Base-by-base conservation (phyloP, 768 basidiomycete species). In the Lentinula lateritia region DNA sequence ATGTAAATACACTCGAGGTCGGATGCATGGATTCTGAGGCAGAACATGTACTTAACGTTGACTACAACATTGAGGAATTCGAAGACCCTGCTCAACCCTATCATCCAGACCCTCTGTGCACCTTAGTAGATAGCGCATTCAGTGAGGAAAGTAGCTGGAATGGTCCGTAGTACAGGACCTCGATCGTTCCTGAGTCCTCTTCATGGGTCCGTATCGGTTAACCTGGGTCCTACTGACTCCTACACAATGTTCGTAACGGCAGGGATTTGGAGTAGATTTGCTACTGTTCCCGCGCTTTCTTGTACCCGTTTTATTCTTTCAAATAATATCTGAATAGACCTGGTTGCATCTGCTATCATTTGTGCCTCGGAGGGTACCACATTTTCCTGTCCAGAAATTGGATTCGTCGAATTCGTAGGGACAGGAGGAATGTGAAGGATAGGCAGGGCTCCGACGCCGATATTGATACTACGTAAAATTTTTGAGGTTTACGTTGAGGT, bases 251-350 rank as follows among this genome's bases (percentile, higher is more conserved):
- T 39, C 9, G 20, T 56, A 56, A 8, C 32, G 10, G 55, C 8
- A 41, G 53, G 55, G 10, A 23, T 36, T 43, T 56, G 55, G 5
- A 56, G 28, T 8, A 59, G 23, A 50, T 50, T 59, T 20, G 58
- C 58, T 16, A 59, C 58, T n/a, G 34, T 59, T 34, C 41, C 41
- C 34, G 58, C 58, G 9, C 58, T 45, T 18, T 59, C 58, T n/a
- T 59, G 58, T 20, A 59, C 58, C 38, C 58, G 36, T 20, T 50
- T 59, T 18, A 59, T 35, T 28, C 58, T 46, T 41, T 59, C 58
- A 18, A 48, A 59, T 34, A 59, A 59, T 35, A 59, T 39, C 23
- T 59, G 45, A n/a, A 59, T 59, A n/a, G 58, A 59, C 20, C 58
- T 32, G 16, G 58, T 50, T 15, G 58, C 58, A n/a, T 59, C 58